Evolutionary conservation across 495 filamentous ascomycete genomes (phyloP).

Genomic region (Penicillium paradoxum): DNA sequence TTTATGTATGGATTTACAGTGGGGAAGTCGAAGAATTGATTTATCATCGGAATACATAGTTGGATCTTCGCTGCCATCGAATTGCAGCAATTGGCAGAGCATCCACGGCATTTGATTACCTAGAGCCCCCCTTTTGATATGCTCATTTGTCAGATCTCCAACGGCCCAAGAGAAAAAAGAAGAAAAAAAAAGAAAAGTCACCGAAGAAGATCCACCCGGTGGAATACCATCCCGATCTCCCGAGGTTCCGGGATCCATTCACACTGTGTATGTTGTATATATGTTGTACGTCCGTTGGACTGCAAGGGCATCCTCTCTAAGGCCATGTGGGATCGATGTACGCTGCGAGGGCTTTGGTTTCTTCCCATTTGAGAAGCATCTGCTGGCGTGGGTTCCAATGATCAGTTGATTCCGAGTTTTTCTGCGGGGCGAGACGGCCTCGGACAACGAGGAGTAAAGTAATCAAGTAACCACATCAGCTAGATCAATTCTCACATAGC

Average conservation of each 20-base stretch:
- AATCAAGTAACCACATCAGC: too few relatives aligned
- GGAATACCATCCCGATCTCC: neutral
- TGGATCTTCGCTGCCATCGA: neutral
- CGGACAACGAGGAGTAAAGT: too few relatives aligned
- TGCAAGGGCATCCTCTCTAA: too few relatives aligned
- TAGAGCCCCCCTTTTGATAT: neutral
- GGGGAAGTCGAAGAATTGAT: constrained; percentile 1
- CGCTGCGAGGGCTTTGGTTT: too few relatives aligned
- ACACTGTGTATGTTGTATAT: too few relatives aligned
- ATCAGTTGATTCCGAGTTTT: too few relatives aligned
- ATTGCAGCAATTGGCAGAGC: neutral
- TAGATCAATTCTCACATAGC: too few relatives aligned
- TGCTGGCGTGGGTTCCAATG: too few relatives aligned
- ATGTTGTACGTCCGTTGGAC: too few relatives aligned
- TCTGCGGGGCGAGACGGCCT: too few relatives aligned
- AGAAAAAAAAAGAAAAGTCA: constrained; percentile 1
- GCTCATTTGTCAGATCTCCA: neutral
- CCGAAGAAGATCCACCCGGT: constrained; percentile 7
- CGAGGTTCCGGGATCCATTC: neutral
- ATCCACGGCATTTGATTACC: neutral
- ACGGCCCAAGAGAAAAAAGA: neutral
- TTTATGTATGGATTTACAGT: neutral
- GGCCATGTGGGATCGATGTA: too few relatives aligned
- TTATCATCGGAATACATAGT: constrained; percentile 6
- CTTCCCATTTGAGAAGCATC: too few relatives aligned